Evolutionary conservation across 1,284 basidiomycete genomes (phyloP), one percentile per base, ranked within the genome.

Genomic region (Sanghuangporus sanghuang): DNA sequence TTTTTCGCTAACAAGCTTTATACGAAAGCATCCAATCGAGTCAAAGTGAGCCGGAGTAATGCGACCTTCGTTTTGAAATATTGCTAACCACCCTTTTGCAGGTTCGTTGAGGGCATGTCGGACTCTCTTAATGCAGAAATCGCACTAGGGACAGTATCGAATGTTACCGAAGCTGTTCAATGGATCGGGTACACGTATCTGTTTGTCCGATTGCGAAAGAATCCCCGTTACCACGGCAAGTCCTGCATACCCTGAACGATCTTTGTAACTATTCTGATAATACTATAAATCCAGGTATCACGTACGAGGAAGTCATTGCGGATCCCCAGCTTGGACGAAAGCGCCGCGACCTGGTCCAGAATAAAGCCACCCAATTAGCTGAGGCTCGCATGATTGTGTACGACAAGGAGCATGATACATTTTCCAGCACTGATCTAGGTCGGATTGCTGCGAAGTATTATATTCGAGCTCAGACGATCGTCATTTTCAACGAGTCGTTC

Each of bases 181-280:
- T 99, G 97, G 98, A 81, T 99, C 50, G 93, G 96, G 11, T 99
- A 98, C 73, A 99, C 97, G 0, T 99, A 98, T 74, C 84, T 99
- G 27, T 96, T 94, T 72, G 96, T 98, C 1, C 86, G 97, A 52
- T 97, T 99, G 95, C 84, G 86, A 61, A 92, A 92, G 72, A 97
- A 97, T 68, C 97, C 96, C 0, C 86, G 91, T 68, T 80, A 92
- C 59, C 99, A 99, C 71, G 95, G 93, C 91, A 68, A 65, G 79
- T 72, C 39, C 8, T 67, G 38, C 35, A 4, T 23, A 16, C 21
- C 58, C n/a, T n/a, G 14, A 46, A 16, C 12, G 12, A 18, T 35
- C 16, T 12, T 38, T 38, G 9, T 38, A 54, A 44, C 39, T 52
- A n/a, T 53, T 50, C 16, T 40, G 61, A 46, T 53, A 40, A 44